Evolutionary conservation across 345 rosid genomes (phyloP).

Genomic region (Sapria himalayana): DNA sequence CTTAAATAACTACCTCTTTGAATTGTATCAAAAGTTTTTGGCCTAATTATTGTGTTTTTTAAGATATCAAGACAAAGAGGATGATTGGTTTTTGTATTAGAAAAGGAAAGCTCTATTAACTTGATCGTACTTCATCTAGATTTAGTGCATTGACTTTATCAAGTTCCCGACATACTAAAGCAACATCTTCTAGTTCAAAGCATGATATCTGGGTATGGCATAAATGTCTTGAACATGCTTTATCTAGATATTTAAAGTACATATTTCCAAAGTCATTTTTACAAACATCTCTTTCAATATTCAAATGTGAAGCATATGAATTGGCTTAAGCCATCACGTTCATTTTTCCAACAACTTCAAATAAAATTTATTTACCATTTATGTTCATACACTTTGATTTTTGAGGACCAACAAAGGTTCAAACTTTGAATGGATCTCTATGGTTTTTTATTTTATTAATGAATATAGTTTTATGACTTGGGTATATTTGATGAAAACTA

Average conservation of each 20-base stretch:
- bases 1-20: neutral
- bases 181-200: neutral
- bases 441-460: too few relatives aligned
- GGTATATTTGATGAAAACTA: too few relatives aligned
- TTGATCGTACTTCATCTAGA: constrained; percentile 1
- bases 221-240: neutral
- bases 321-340: neutral
- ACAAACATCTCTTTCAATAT: neutral
- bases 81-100: neutral
- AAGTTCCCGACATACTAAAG: neutral
- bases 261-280: neutral
- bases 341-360: neutral
- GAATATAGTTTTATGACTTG: too few relatives aligned
- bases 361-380: neutral
- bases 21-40: constrained; percentile 1
- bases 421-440: too few relatives aligned
- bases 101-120: neutral
- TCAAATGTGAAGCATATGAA: neutral
- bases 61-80: constrained; percentile 2
- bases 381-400: neutral
- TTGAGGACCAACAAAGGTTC: too few relatives aligned
- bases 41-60: constrained; percentile 1
- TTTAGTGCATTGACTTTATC: neutral
- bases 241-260: too few relatives aligned
- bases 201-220: constrained; percentile 2